phyloP scores from a whole-genome alignment of 768 basidiomycete genomes.

The Lactarius quietus region DNA sequence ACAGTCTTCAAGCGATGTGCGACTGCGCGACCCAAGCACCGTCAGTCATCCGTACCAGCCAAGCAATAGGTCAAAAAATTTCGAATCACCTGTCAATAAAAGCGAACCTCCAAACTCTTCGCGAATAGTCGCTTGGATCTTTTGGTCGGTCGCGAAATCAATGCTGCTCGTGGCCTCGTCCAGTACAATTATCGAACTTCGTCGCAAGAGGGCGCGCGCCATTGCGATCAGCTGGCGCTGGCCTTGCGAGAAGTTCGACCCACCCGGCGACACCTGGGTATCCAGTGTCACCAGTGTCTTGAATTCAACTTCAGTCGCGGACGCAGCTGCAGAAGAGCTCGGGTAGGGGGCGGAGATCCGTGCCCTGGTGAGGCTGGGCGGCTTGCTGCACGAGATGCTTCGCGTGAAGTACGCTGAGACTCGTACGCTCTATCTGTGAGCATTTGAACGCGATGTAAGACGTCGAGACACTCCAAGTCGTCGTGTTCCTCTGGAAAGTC shows the following conservation, averaged over 20 bases:
- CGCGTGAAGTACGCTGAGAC: conserved; percentile 50
- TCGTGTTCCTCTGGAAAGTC: conserved; percentile 57
- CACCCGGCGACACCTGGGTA: conserved; percentile 80
- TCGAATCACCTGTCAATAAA: conserved; percentile 60
- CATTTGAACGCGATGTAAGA: conserved; percentile 78
- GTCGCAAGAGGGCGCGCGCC: conserved; percentile 73
- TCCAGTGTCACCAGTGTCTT: conserved; percentile 63
- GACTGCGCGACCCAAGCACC: conserved; percentile 38
- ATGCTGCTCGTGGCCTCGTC: conserved; percentile 87
- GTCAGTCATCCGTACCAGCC: conserved; percentile 5
- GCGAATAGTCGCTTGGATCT: conserved; percentile 85
- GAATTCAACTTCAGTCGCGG: conserved; percentile 49
- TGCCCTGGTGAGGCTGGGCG: conserved; percentile 42
- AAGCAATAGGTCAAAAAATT: conserved; percentile 17
- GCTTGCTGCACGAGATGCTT: conserved; percentile 46
- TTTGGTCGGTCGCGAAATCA: conserved; percentile 83
- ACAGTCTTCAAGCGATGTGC: conserved; percentile 75
- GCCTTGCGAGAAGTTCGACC: conserved; percentile 89
- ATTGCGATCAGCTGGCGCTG: conserved; percentile 86
- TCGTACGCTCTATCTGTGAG: conserved; percentile 47
- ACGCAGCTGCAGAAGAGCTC: conserved; percentile 37
- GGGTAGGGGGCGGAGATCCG: conserved; percentile 37
- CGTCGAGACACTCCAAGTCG: conserved; percentile 77
- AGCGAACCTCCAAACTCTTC: conserved; percentile 78
- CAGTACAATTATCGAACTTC: conserved; percentile 69